Conservation (phyloP, 768 basidiomycete species). For the Suillus lakei region DNA sequence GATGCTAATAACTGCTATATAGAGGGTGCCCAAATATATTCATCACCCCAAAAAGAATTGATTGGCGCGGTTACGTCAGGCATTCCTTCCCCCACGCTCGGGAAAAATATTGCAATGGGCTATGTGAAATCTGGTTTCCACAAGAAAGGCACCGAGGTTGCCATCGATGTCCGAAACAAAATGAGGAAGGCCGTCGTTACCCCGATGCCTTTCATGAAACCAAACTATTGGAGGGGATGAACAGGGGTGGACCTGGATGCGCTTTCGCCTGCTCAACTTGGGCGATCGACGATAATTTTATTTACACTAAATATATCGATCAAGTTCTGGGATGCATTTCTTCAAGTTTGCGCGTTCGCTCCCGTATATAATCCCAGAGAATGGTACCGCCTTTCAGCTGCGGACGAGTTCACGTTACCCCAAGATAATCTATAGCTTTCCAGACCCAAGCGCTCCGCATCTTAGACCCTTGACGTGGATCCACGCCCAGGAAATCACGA, state of each 20-base stretch:
- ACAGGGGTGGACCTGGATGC: neutral
- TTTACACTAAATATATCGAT: conserved; percentile 3
- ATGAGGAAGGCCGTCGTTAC: conserved; percentile 73
- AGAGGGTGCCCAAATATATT: conserved; percentile 83
- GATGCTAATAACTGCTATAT: conserved; percentile 14
- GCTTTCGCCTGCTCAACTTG: conserved; percentile 4
- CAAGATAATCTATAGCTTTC: neutral
- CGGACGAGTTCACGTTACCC: neutral
- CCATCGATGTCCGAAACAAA: conserved; percentile 86
- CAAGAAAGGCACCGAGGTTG: conserved; percentile 88
- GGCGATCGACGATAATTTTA: conserved; percentile 1
- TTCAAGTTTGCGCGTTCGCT: neutral
- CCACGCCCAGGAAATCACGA: neutral
- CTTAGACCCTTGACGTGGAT: neutral
- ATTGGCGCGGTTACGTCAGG: conserved; percentile 91
- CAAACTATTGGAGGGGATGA: conserved; percentile 79
- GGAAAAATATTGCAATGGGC: conserved; percentile 95
- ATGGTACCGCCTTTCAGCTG: neutral
- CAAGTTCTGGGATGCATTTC: neutral
- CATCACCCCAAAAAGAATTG: conserved; percentile 53
- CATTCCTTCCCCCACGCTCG: conserved; percentile 90
- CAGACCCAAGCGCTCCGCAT: neutral
- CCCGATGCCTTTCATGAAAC: conserved; percentile 87
- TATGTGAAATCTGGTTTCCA: conserved; percentile 83
- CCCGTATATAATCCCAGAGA: neutral